A percentile compares a stretch with the other conserved stretches of the same genome.
Conservation (phyloP, 2,329 filamentous ascomycete species). For the Ustilaginoidea virens region DNA sequence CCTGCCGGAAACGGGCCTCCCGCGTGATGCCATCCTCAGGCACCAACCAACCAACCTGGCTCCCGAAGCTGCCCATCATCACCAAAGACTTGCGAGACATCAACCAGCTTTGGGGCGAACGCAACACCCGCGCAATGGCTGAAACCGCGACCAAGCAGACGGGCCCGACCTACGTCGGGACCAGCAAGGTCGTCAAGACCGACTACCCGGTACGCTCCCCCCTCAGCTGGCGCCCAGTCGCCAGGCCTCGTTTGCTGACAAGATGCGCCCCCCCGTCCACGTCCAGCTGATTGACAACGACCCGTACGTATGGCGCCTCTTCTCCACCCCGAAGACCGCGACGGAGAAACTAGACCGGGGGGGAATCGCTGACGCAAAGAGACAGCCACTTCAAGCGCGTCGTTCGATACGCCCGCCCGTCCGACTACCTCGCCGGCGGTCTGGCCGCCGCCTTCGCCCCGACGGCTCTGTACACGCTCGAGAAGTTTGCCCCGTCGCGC, state of each 20-base stretch:
- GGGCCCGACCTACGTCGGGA: constrained; percentile 19
- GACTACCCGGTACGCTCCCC: constrained; percentile 83
- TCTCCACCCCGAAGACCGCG: too few relatives aligned
- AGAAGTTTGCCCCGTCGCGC: constrained; percentile 71
- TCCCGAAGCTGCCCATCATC: too few relatives aligned
- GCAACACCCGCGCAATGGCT: constrained; percentile 19
- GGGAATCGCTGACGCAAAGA: constrained; percentile 15
- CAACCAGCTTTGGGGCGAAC: constrained; percentile 13
- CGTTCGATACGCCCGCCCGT: constrained; percentile 67
- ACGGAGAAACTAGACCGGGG: too few relatives aligned
- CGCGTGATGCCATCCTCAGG: constrained; percentile 19
- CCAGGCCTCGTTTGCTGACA: too few relatives aligned
- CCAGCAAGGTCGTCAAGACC: constrained; percentile 61
- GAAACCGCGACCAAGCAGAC: constrained; percentile 22
- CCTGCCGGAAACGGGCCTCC: constrained; percentile 1
- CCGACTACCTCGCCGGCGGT: constrained; percentile 63
- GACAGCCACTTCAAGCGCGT: constrained; percentile 81
- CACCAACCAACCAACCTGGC: too few relatives aligned
- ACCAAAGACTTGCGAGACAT: too few relatives aligned
- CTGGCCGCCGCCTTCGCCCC: constrained; percentile 59
- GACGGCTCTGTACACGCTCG: constrained; percentile 59
- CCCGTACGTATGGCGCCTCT: constrained; percentile 47
- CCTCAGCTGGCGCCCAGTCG: too few relatives aligned
- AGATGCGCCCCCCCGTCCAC: too few relatives aligned
- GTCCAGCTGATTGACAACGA: constrained; percentile 94